Conservation (phyloP, 208 protist species). For the Tritrichomonas musculus region DNA sequence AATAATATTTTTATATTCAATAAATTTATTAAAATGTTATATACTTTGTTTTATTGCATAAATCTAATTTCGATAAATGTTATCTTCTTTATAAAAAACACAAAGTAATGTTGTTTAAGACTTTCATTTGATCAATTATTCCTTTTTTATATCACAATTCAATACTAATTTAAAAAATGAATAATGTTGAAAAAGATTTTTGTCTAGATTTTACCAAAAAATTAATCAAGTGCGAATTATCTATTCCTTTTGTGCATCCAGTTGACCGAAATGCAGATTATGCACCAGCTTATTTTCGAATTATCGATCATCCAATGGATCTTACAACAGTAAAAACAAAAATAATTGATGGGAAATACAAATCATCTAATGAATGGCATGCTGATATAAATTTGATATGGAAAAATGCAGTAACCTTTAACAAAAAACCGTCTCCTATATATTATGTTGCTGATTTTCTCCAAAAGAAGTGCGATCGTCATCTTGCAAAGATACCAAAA, state of each 20-base stretch:
- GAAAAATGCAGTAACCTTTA: conserved; percentile 10
- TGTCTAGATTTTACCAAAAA: too few species aligned
- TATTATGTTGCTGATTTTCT: not conserved
- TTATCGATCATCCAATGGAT: conserved; percentile 34
- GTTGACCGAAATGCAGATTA: not conserved
- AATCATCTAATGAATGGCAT: not conserved
- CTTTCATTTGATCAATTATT: too few species aligned
- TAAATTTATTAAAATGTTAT: too few species aligned
- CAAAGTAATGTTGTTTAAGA: too few species aligned
- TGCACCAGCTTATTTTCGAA: not conserved
- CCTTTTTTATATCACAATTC: too few species aligned
- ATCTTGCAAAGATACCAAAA: not conserved
- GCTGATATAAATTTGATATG: not conserved
- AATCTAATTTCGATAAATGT: too few species aligned
- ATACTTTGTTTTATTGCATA: too few species aligned
- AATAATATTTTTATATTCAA: too few species aligned
- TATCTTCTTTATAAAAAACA: too few species aligned
- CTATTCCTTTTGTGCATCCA: not conserved
- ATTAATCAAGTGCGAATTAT: not conserved
- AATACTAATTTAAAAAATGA: too few species aligned
- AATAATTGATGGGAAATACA: not conserved
- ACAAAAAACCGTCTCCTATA: not conserved
- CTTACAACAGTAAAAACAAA: conserved; percentile 2
- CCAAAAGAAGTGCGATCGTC: not conserved
- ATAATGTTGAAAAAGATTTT: too few species aligned